Evolutionary conservation across 768 basidiomycete species (phyloP).

Genomic region (Daedaleopsis nitida): DNA sequence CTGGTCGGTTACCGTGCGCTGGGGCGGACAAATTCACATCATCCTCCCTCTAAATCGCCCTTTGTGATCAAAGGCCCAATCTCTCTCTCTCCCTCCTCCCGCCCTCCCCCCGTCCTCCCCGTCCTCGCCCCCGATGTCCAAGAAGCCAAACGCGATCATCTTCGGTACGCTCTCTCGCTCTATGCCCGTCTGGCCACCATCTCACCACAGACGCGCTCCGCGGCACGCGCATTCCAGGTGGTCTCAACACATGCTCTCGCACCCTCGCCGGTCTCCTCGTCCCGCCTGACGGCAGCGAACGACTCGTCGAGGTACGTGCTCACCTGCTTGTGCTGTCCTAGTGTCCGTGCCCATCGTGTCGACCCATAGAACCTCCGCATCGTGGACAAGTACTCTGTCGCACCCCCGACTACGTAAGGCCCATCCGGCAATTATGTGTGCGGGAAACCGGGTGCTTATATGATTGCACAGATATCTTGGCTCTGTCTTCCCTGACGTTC

Average conservation of each 20-base stretch:
- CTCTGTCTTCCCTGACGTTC: slow-evolving; percentile 66
- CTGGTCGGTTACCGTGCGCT: slow-evolving; percentile 14
- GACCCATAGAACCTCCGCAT: slow-evolving; percentile 60
- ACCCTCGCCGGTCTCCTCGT: slow-evolving; percentile 69
- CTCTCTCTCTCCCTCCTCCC: slow-evolving; percentile 12
- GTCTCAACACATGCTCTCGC: slow-evolving; percentile 78
- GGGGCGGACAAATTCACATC: slow-evolving; percentile 16
- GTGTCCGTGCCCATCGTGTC: slow-evolving; percentile 10
- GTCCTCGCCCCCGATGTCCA: slow-evolving; percentile 36
- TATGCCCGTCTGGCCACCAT: slow-evolving; percentile 6
- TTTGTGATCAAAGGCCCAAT: slow-evolving; percentile 17
- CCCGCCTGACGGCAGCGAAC: slow-evolving; percentile 59
- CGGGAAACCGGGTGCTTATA: slow-evolving; percentile 10
- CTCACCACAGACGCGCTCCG: slow-evolving; percentile 12
- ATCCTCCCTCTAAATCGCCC: slow-evolving; percentile 26
- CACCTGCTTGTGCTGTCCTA: background rate
- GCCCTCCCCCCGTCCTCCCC: slow-evolving; percentile 8
- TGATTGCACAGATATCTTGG: slow-evolving; percentile 66
- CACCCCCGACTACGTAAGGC: slow-evolving; percentile 72
- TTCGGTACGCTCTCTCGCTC: slow-evolving; percentile 55
- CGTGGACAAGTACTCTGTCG: slow-evolving; percentile 74
- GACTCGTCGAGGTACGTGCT: slow-evolving; percentile 68
- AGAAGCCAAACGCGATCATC: slow-evolving; percentile 69
- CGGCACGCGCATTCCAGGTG: slow-evolving; percentile 50
- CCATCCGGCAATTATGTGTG: slow-evolving; percentile 19